Percentiles rank a stretch among this genome's conserved stretches.
These are phyloP conservation scores for Omphalotus guepiniiformis DNA, from an alignment of 768 basidiomycete species.

Conservation along the genomic window DNA sequence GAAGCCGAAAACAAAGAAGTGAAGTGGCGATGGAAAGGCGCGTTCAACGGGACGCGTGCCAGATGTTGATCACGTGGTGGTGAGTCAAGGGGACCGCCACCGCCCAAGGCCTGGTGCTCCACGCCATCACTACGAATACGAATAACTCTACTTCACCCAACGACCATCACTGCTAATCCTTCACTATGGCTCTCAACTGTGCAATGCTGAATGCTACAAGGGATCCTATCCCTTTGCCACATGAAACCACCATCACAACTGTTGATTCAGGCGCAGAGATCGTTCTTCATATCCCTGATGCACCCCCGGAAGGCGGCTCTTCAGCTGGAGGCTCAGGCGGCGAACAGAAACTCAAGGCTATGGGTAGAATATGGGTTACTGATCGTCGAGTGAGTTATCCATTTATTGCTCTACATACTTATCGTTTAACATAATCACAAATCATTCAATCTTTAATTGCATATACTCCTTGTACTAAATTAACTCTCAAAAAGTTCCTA, in stretches of 20 bases:
- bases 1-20: neutral
- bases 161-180: no score
- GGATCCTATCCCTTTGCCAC: conserved; percentile 54
- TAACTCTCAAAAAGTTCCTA: conserved; percentile 35
- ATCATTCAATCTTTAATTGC: neutral
- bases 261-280: conserved; percentile 58
- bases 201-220: conserved; percentile 56
- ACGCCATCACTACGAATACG: no score
- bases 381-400: conserved; percentile 61
- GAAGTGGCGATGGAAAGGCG: no score
- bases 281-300: conserved; percentile 52
- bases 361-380: conserved; percentile 60
- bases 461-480: neutral
- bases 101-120: no score
- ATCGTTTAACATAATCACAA: conserved; percentile 5
- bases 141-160: no score
- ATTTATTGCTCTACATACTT: conserved; percentile 1
- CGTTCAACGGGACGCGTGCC: no score
- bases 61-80: no score
- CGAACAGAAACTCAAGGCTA: conserved; percentile 50
- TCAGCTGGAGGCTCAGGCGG: conserved; percentile 51
- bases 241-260: conserved; percentile 55
- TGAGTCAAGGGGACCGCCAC: no score
- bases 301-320: conserved; percentile 34
- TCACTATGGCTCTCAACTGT: conserved; percentile 77